Percentiles rank a stretch among this genome's conserved stretches.
Evolutionary conservation across 116 monocot species (phyloP).

Genomic region (Papilionanthe hybrid): DNA sequence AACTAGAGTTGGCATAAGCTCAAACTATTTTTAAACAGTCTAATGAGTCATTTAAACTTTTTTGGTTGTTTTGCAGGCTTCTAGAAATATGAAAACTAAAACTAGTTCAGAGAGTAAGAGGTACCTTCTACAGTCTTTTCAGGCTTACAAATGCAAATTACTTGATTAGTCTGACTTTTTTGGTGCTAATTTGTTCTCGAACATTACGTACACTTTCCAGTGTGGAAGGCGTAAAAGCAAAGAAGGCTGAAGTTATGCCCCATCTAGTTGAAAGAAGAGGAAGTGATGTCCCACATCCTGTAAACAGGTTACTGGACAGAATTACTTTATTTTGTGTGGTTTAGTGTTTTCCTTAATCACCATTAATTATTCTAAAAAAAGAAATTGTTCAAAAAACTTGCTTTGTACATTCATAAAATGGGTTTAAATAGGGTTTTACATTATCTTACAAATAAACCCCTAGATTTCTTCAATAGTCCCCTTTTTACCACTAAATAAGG

Average conservation of each 20-base stretch:
- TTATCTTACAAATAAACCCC: too few relatives aligned
- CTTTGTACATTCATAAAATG: too few relatives aligned
- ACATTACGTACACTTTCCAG: neutral
- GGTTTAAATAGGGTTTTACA: too few relatives aligned
- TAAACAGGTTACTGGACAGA: constrained; percentile 24
- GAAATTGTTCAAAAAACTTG: too few relatives aligned
- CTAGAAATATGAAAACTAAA: constrained; percentile 19
- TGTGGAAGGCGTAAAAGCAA: constrained; percentile 17
- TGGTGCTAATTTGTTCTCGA: neutral
- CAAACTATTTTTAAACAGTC: neutral
- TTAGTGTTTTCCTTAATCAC: neutral
- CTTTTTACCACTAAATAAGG: too few relatives aligned
- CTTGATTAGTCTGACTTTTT: neutral
- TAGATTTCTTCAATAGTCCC: too few relatives aligned
- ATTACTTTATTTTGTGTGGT: neutral
- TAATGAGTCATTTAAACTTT: neutral
- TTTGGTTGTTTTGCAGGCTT: constrained; percentile 31
- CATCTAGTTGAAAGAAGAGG: constrained; percentile 19
- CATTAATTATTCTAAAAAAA: too few relatives aligned
- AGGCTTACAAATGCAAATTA: neutral
- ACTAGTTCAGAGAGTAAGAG: constrained; percentile 31
- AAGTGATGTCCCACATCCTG: constrained; percentile 7
- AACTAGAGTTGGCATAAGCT: neutral
- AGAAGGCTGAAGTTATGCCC: constrained; percentile 13
- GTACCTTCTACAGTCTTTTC: constrained; percentile 14